Evolutionary conservation across 1,139 yeast genomes (phyloP).

Genomic region (Pneumocystis oryctolagi): DNA sequence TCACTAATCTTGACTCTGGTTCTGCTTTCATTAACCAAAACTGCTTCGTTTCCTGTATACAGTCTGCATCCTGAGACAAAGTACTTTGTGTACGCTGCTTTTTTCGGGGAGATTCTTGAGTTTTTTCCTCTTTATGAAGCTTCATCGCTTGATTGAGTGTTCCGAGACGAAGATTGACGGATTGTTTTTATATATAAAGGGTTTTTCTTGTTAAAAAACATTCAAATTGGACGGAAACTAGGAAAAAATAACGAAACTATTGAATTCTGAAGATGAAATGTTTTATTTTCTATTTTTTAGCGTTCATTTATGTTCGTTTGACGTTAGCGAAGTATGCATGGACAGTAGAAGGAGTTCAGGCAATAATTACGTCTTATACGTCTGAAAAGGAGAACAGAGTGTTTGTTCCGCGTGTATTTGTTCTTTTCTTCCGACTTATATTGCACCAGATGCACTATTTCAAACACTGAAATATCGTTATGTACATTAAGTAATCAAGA

Average conservation of each 20-base stretch:
- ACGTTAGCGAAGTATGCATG: too few species aligned
- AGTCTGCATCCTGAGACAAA: not conserved
- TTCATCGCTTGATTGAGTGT: too few species aligned
- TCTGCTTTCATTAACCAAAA: conserved; percentile 43
- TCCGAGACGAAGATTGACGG: too few species aligned
- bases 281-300: too few species aligned
- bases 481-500: not conserved
- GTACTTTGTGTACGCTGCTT: not conserved
- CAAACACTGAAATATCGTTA: not conserved
- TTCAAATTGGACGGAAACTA: too few species aligned
- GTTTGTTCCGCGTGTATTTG: not conserved
- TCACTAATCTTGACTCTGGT: conserved; percentile 34
- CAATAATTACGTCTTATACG: too few species aligned
- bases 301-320: too few species aligned
- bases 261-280: too few species aligned
- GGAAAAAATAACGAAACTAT: too few species aligned
- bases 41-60: conserved; percentile 17
- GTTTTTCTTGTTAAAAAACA: too few species aligned
- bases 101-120: not conserved
- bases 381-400: not conserved
- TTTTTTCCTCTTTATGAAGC: not conserved
- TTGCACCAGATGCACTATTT: not conserved
- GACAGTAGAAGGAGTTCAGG: too few species aligned
- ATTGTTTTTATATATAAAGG: too few species aligned
- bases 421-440: not conserved